A percentile compares a stretch with the other conserved stretches of the same genome.
These are phyloP conservation scores for Colletotrichum tropicale DNA, from an alignment of 2,329 filamentous ascomycete genomes.

Conservation along the genomic window DNA sequence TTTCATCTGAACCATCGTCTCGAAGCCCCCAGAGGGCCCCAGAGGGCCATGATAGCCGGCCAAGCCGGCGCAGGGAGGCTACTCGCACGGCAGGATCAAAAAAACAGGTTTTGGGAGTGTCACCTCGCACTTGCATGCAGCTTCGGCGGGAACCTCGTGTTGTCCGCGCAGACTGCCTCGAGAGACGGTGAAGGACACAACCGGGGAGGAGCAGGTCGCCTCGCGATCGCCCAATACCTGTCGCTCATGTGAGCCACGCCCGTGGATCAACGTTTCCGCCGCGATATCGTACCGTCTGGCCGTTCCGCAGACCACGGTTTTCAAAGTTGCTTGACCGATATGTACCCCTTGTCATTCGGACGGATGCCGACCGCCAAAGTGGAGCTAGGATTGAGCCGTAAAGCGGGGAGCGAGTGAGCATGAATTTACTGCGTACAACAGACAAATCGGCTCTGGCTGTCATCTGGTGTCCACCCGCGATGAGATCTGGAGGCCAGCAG, in stretches of 20 bases:
- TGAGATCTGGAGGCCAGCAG: background rate
- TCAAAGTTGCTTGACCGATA: background rate
- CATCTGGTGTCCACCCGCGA: background rate
- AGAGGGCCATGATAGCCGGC: slow-evolving; percentile 5
- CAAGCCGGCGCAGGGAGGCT: slow-evolving; percentile 11
- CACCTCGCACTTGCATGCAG: slow-evolving; percentile 21
- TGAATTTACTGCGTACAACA: background rate
- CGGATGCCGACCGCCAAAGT: background rate
- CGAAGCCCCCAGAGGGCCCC: background rate
- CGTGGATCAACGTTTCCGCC: background rate
- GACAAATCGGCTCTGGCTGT: background rate
- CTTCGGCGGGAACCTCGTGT: slow-evolving; percentile 14
- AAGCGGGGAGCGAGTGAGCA: background rate
- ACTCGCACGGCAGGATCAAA: slow-evolving; percentile 11
- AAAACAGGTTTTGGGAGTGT: slow-evolving; percentile 22
- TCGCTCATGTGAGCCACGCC: background rate
- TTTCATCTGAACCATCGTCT: slow-evolving; percentile 10
- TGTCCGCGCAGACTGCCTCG: slow-evolving; percentile 6
- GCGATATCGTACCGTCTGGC: background rate
- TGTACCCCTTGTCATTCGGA: background rate
- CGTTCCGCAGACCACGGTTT: background rate
- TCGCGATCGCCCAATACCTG: background rate
- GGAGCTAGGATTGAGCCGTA: background rate
- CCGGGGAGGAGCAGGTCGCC: background rate
- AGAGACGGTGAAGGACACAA: slow-evolving; percentile 15